Evolutionary conservation across 2,329 filamentous ascomycete genomes (phyloP), one percentile per base, ranked within the genome.

Genomic region (Trichoderma sp.): DNA sequence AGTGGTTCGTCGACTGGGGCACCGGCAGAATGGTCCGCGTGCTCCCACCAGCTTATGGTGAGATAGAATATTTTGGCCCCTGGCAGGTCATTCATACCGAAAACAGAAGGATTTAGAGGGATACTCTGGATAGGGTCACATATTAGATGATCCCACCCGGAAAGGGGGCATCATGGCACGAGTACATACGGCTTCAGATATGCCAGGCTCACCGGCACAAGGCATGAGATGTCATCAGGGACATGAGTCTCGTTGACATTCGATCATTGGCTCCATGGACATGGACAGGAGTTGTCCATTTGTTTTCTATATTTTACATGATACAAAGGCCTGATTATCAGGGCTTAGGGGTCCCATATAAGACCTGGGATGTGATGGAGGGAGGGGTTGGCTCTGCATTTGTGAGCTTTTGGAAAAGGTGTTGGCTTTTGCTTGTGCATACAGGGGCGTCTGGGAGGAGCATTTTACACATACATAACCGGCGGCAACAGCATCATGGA

Each of bases 1-100:
- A 87, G 76, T 90, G 87, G 86, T 84, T 84, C 72, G 86, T 90
- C 57, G 87, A 90, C 81, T 90, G 88, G 88, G 79, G 80, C 15
- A 89, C 86, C 18, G 88, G 88, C 47, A 83, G 84, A 70, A 86
- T 88, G 84, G 82, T 84, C 32, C 82, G 85, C 18, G 86, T 88
- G 24, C 80, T 85, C 21, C 87, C 87, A 12, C 87, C 87, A 2
- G 82, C 82, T 6, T 89, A 89, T 75, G 85, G 85, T 53, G 86
- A 88, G 76, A 80, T 84, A 61, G 83, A 87, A 70, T 80, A 83
- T 73, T 84, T 83, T 71, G 84, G 84, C 1, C 82, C 86, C 36
- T 87, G 85, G 84, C 84, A 86, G 76, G 79, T 84, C 56, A 82
- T 86, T 67, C 83, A 83, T 74, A 83, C 84, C 7, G 85, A 87